phyloP scores from a whole-genome alignment of 805 yeast genomes.

The Barnettozyma pratensis region DNA sequence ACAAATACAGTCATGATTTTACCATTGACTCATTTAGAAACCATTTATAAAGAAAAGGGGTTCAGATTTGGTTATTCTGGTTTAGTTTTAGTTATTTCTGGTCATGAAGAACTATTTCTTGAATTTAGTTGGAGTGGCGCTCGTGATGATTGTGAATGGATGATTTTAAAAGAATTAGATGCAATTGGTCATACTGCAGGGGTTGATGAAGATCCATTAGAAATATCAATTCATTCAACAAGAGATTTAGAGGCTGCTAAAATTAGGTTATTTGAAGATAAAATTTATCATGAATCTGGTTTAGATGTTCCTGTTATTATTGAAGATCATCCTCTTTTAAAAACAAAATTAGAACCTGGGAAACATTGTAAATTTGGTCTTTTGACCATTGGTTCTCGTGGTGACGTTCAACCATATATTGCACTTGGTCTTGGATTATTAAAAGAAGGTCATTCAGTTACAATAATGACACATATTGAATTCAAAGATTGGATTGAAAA shows the following conservation, averaged over 20 bases:
- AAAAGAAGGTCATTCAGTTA: slow-evolving; percentile 77
- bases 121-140: slow-evolving; percentile 64
- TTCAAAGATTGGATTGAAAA: slow-evolving; percentile 68
- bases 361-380: slow-evolving; percentile 56
- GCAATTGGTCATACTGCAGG: slow-evolving; percentile 42
- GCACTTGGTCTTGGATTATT: slow-evolving; percentile 78
- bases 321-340: slow-evolving; percentile 56
- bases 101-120: slow-evolving; percentile 70
- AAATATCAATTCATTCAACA: slow-evolving; percentile 16
- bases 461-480: slow-evolving; percentile 82
- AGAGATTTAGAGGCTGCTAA: slow-evolving; percentile 48
- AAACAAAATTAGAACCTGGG: slow-evolving; percentile 47
- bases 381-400: slow-evolving; percentile 90
- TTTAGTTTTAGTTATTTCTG: slow-evolving; percentile 61
- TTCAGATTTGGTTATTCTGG: slow-evolving; percentile 68
- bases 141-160: slow-evolving; percentile 67
- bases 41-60: slow-evolving; percentile 62
- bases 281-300: slow-evolving; percentile 53
- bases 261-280: slow-evolving; percentile 62
- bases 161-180: slow-evolving; percentile 39
- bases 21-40: slow-evolving; percentile 71
- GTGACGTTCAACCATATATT: slow-evolving; percentile 95
- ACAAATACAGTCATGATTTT: slow-evolving; percentile 74
- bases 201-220: slow-evolving; percentile 20
- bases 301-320: slow-evolving; percentile 62